phyloP scores from a whole-genome alignment of 2,329 filamentous ascomycete genomes.

The Sporothrix protearum region DNA sequence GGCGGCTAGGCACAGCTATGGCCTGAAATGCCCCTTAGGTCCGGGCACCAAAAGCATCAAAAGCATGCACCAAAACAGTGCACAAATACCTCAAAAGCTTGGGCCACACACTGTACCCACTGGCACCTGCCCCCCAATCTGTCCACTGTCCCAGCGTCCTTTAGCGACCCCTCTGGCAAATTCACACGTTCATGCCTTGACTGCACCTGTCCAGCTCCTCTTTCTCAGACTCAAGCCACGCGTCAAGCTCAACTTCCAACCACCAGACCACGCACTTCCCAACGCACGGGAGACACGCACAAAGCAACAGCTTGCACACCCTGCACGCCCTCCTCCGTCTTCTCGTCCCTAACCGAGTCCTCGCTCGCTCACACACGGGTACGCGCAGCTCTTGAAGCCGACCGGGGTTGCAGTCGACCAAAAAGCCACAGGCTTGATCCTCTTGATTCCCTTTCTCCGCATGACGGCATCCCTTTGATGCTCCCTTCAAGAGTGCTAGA shows the following conservation, averaged over 20 bases:
- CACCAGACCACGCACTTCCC: background rate
- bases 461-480: slow-evolving; percentile 1
- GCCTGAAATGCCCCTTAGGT: background rate
- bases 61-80: background rate
- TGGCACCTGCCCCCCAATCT: background rate
- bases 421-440: background rate
- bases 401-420: background rate
- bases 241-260: background rate
- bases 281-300: background rate
- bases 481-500: background rate
- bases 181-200: slow-evolving; percentile 14
- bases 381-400: slow-evolving; percentile 9
- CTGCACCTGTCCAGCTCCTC: background rate
- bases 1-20: background rate
- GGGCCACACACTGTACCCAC: slow-evolving; percentile 8
- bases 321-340: background rate
- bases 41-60: background rate
- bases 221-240: background rate
- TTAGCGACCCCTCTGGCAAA: background rate
- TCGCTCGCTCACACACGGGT: background rate
- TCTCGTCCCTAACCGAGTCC: background rate
- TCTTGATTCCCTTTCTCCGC: background rate
- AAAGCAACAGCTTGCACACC: background rate
- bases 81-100: background rate
- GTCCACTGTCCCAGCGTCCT: background rate